A percentile compares a stretch with the other conserved stretches of the same genome.
Evolutionary conservation across 495 filamentous ascomycete genomes (phyloP).

Genomic region (Usnea hakonensis): DNA sequence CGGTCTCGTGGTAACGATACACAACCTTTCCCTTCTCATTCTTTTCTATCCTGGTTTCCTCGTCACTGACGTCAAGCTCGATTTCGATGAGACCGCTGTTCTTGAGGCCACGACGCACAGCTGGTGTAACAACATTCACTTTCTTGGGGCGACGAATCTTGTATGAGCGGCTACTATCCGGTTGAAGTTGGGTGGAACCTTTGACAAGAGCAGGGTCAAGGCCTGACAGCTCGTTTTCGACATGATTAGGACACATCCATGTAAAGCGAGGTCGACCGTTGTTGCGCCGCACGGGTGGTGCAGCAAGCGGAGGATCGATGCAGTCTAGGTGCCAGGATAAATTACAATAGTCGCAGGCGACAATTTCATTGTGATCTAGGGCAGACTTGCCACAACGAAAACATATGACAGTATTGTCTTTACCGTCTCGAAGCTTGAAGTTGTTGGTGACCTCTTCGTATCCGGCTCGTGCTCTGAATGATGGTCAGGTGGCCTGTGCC

Average conservation of each 20-base stretch:
- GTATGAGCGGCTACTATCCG: constrained; percentile 23
- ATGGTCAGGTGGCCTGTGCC: constrained; percentile 1
- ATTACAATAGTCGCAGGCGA: constrained; percentile 75
- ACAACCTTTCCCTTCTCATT: constrained; percentile 45
- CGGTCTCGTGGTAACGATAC: constrained; percentile 61
- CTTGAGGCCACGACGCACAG: constrained; percentile 48
- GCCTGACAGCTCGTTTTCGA: constrained; percentile 52
- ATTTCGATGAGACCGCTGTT: constrained; percentile 79
- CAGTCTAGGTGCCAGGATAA: constrained; percentile 88
- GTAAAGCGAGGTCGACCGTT: constrained; percentile 47
- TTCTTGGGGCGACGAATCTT: constrained; percentile 49
- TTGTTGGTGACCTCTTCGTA: constrained; percentile 62
- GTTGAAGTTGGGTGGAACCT: constrained; percentile 19
- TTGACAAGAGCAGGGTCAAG: constrained; percentile 32
- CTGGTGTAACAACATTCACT: constrained; percentile 37
- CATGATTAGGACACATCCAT: constrained; percentile 87
- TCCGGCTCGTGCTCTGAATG: constrained; percentile 44
- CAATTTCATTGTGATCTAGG: constrained; percentile 51
- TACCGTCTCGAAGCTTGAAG: constrained; percentile 53
- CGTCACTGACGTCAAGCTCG: constrained; percentile 51
- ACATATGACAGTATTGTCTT: constrained; percentile 65
- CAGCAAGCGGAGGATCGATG: constrained; percentile 73
- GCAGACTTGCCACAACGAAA: constrained; percentile 56
- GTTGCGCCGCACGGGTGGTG: constrained; percentile 42
- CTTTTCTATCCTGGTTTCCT: constrained; percentile 47